A percentile compares a stretch with the other conserved stretches of the same genome.
These are phyloP conservation scores for Coccomyxa sp. DNA, from an alignment of 139 green algal genomes.

Conservation along the genomic window DNA sequence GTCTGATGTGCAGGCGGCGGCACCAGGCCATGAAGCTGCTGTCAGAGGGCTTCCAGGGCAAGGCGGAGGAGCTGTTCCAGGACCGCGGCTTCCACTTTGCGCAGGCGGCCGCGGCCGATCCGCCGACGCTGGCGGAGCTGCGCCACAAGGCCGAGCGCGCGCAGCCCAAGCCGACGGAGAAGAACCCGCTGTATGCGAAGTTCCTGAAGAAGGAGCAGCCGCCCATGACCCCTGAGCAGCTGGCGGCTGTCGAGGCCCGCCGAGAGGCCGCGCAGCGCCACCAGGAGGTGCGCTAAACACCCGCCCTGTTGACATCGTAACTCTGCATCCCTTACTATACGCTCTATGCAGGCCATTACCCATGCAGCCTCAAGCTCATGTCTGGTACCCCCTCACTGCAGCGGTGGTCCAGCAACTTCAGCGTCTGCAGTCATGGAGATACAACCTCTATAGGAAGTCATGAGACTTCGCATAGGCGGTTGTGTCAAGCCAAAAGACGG, in stretches of 20 bases:
- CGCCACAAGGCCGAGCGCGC: conserved; percentile 16
- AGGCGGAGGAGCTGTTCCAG: conserved; percentile 6
- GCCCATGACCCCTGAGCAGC: background rate
- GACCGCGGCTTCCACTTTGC: background rate
- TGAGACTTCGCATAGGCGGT: no score
- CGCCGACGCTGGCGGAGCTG: background rate
- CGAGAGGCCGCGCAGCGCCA: background rate
- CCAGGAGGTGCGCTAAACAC: background rate
- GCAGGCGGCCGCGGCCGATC: background rate
- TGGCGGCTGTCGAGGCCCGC: background rate
- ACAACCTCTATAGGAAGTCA: no score
- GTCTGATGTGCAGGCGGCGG: conserved; percentile 5
- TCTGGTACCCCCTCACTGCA: no score
- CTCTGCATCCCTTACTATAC: no score
- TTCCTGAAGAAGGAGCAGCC: background rate
- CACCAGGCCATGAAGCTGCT: conserved; percentile 21
- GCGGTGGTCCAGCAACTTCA: no score
- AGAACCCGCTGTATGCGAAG: conserved; percentile 12
- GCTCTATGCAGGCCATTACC: no score
- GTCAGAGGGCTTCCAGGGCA: background rate
- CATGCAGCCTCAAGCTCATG: no score
- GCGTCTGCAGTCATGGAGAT: no score
- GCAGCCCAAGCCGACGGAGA: conserved; percentile 16
- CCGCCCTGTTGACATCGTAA: no score
- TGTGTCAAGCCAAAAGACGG: no score